Percentiles rank a stretch among this genome's conserved stretches.
Conservation (phyloP, 192 early-diverging fungal genomes). For the Gamsiella multidivaricata region DNA sequence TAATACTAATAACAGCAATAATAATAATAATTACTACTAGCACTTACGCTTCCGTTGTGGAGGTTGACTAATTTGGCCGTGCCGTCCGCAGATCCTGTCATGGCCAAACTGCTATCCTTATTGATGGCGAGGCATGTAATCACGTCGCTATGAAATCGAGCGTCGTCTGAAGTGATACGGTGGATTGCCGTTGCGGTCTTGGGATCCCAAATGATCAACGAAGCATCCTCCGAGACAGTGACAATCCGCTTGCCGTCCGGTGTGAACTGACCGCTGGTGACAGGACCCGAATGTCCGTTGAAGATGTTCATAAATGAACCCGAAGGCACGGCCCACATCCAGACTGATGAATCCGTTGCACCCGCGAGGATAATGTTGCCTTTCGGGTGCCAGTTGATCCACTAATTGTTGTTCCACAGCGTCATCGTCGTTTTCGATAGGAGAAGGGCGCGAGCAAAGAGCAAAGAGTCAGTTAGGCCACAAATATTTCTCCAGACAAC, state of each 20-base stretch:
- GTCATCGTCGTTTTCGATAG: too few relatives aligned
- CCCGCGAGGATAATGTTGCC: conserved; percentile 94
- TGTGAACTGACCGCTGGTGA: conserved; percentile 91
- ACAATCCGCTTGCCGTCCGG: conserved; percentile 91
- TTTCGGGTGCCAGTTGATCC: conserved; percentile 96
- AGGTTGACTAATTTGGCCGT: conserved; percentile 83
- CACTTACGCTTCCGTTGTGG: conserved; percentile 71
- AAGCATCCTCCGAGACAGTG: conserved; percentile 84
- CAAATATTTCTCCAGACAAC: not conserved
- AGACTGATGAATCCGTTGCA: conserved; percentile 86
- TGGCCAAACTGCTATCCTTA: conserved; percentile 77
- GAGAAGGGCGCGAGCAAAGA: too few relatives aligned
- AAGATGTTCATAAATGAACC: conserved; percentile 96
- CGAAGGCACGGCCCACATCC: conserved; percentile 96
- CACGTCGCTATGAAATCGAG: conserved; percentile 84
- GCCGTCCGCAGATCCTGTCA: conserved; percentile 87
- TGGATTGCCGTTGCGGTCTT: conserved; percentile 78
- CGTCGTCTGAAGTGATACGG: conserved; percentile 75
- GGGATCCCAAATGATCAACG: conserved; percentile 93
- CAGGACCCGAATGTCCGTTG: conserved; percentile 84
- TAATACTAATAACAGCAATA: not conserved
- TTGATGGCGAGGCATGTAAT: conserved; percentile 83
- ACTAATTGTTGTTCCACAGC: conserved; percentile 67
- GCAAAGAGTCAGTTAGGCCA: too few relatives aligned
- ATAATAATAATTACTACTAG: not conserved